Conservation (phyloP, 345 rosid species). For the Bretschneidera sinensis region DNA sequence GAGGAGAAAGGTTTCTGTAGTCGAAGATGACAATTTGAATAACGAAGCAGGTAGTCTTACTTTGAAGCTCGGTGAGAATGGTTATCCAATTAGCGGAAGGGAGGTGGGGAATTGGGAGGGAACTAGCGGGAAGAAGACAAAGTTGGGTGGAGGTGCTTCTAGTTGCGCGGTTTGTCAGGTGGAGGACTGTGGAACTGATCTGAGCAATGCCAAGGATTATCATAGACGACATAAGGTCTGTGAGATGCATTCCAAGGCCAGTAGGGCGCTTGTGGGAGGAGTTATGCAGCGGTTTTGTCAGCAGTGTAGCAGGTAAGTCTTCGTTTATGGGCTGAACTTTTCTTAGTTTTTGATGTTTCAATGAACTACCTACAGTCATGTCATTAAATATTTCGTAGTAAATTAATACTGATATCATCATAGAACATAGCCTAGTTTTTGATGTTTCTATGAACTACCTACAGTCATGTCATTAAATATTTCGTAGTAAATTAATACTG, state of each 20-base stretch:
- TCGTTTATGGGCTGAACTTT: neutral
- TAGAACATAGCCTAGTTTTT: too few species aligned
- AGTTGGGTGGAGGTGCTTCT: slow-evolving; percentile 44
- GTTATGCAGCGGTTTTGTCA: slow-evolving; percentile 98
- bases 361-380: too few species aligned
- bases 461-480: too few species aligned
- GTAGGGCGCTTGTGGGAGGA: slow-evolving; percentile 77
- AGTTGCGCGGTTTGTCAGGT: slow-evolving; percentile 89
- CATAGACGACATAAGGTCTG: slow-evolving; percentile 97
- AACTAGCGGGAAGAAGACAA: slow-evolving; percentile 64
- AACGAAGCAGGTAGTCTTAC: slow-evolving; percentile 50
- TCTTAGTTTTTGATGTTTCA: neutral
- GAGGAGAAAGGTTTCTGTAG: slow-evolving; percentile 66
- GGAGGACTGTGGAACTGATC: slow-evolving; percentile 90
- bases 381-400: neutral
- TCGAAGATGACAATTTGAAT: slow-evolving; percentile 45
- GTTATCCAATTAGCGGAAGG: slow-evolving; percentile 40
- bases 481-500: neutral
- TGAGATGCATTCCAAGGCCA: slow-evolving; percentile 92
- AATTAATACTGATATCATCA: too few species aligned
- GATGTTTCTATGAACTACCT: neutral
- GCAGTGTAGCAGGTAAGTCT: slow-evolving; percentile 92
- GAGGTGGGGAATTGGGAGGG: slow-evolving; percentile 54
- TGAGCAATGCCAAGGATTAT: slow-evolving; percentile 89
- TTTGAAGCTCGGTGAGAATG: slow-evolving; percentile 71